Base-by-base conservation (phyloP, 1,284 basidiomycete species). In the Hypsizygus ulmarius region DNA sequence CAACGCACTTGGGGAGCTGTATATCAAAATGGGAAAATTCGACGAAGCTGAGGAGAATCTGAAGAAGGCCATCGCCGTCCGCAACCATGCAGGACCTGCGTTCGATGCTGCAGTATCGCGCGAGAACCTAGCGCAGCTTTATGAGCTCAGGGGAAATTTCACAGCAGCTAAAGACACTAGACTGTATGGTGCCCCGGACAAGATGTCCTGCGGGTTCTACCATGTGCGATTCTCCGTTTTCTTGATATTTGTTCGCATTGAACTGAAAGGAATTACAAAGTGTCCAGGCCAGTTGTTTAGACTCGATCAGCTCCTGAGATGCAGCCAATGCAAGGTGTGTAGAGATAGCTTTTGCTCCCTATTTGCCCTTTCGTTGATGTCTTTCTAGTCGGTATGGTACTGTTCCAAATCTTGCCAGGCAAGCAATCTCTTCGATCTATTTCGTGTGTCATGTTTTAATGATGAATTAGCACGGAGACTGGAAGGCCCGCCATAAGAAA, bases 51-150 rank as follows among this genome's bases (percentile, higher is more conserved):
- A 52, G 32, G 21, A 14, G 2, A 45, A 45, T 12, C 21, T 52
- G 12, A 49, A 33, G 42, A 45, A 43, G 19, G 47, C 51, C 11
- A 19, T 49, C 21, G 30, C 35, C 21, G 25, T 52, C 21, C 47
- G 42, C n/a, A 49, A 40, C 14, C 34, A 28, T 8, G 42, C 37
- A 36, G 35, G 36, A 9, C 21, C 39, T 19, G 47, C 27, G 12
- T 49, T 49, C 15, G 50, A 52, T 27, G 36, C 47, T 10, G 50
- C 50, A 6, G 41, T 49, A 3, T 52, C 50, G 25, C 47, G 50
- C 40, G 50, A 52, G 21, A 52, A 52, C 35, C 50, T 52, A 27
- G 50, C 47, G 6, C 50, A 52, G 36, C 38, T 52, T 28, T 52
- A 52, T 49, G 51, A 49, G 30, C 18, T 49, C 9, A 30, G 33